Evolutionary conservation across 768 basidiomycete species (phyloP).

Genomic region (Pilatotrama ljubarskyi): DNA sequence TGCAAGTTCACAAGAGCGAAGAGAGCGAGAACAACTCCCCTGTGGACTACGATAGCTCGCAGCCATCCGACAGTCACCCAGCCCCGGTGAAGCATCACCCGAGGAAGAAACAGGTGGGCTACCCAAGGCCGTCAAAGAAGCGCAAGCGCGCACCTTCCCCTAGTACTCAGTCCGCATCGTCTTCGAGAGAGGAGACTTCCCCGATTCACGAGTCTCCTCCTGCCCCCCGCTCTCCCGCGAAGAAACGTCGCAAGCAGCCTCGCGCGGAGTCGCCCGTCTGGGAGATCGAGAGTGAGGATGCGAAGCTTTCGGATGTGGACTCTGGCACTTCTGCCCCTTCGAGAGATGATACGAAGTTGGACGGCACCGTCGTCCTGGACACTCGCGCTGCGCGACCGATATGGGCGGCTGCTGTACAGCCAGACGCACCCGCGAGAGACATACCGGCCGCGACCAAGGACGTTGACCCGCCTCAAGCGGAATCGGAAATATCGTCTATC

Average conservation of each 20-base stretch:
- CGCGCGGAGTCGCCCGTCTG: constrained; percentile 47
- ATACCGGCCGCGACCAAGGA: neutral
- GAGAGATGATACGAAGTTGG: constrained; percentile 7
- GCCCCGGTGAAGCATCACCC: no score
- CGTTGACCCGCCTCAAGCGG: neutral
- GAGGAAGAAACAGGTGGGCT: neutral
- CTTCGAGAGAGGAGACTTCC: neutral
- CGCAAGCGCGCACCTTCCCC: neutral
- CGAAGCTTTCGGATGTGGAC: constrained; percentile 17
- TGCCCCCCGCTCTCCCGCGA: neutral
- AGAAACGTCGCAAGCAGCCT: neutral
- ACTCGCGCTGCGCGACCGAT: constrained; percentile 34
- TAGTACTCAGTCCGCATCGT: neutral
- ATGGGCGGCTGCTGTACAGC: neutral
- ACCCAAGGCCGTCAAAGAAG: neutral
- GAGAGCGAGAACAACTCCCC: neutral
- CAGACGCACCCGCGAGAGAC: no score
- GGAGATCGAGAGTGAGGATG: constrained; percentile 51
- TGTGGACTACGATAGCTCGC: neutral
- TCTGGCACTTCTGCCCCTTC: constrained; percentile 12
- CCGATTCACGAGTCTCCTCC: neutral
- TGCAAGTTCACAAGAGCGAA: neutral
- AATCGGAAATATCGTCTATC: constrained; percentile 29
- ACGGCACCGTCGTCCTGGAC: constrained; percentile 39
- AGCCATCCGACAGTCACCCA: neutral